These are phyloP conservation scores for Leccinum arenicola DNA, from an alignment of 768 basidiomycete species.

Conservation along the genomic window DNA sequence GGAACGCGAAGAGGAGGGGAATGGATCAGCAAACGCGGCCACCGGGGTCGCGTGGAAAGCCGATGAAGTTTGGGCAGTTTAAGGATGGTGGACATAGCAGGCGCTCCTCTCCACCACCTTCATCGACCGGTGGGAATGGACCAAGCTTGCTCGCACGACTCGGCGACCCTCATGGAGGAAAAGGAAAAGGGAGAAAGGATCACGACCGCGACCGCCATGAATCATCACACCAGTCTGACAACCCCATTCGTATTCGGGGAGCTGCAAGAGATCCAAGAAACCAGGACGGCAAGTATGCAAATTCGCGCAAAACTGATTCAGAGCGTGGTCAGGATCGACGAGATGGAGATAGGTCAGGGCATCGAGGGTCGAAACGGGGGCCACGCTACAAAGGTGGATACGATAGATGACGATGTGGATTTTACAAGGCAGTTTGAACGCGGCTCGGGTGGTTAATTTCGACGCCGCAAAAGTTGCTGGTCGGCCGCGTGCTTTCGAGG, in stretches of 20 bases:
- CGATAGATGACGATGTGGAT: conserved; percentile 49
- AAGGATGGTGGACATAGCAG: conserved; percentile 29
- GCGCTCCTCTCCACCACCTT: conserved; percentile 16
- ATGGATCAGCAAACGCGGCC: conserved; percentile 13
- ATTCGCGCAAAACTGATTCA: conserved; percentile 11
- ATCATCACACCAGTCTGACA: conserved; percentile 3
- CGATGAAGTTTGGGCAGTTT: conserved; percentile 36
- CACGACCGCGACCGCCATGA: conserved; percentile 6
- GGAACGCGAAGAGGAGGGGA: conserved; percentile 31
- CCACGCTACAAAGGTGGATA: conserved; percentile 53
- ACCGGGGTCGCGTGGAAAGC: conserved; percentile 26
- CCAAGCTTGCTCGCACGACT: conserved; percentile 38
- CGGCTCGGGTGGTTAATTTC: background rate
- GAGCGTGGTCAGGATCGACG: conserved; percentile 18
- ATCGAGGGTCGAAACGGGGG: conserved; percentile 25
- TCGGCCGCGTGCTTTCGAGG: conserved; percentile 2
- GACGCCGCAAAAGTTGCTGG: background rate
- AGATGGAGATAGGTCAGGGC: conserved; percentile 22
- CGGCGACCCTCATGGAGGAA: conserved; percentile 12
- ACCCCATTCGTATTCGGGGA: conserved; percentile 29
- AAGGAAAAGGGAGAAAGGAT: conserved; percentile 3
- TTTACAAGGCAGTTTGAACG: conserved; percentile 1
- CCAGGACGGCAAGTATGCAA: conserved; percentile 10
- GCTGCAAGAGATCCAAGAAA: conserved; percentile 24
- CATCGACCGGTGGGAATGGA: conserved; percentile 19